phyloP scores from a whole-genome alignment of 768 basidiomycete genomes.

The Calocybe gangraenosa region DNA sequence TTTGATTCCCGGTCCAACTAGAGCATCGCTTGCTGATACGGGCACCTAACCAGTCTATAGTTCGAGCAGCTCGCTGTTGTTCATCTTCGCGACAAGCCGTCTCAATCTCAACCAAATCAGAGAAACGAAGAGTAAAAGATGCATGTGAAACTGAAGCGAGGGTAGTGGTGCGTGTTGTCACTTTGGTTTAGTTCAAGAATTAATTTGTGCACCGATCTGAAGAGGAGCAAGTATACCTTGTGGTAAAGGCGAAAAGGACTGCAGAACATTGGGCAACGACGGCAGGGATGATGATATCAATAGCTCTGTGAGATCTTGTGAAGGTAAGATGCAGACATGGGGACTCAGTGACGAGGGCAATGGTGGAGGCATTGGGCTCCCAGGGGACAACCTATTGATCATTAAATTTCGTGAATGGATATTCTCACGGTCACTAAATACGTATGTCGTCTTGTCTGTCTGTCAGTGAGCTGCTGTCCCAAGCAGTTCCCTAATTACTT shows the following conservation, averaged over 20 bases:
- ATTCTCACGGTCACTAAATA: slow-evolving; percentile 8
- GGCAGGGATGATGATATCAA: slow-evolving; percentile 59
- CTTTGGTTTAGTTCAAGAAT: slow-evolving; percentile 29
- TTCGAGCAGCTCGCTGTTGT: slow-evolving; percentile 70
- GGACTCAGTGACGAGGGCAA: slow-evolving; percentile 77
- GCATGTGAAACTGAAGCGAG: slow-evolving; percentile 66
- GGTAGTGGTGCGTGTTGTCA: slow-evolving; percentile 74
- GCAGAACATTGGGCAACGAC: slow-evolving; percentile 66
- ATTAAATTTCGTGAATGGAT: no score
- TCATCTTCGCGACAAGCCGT: slow-evolving; percentile 74
- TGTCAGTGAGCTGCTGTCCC: neutral
- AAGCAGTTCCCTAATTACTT: slow-evolving; percentile 37
- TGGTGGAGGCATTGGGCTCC: slow-evolving; percentile 36
- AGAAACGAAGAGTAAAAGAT: slow-evolving; percentile 76
- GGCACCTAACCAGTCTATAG: slow-evolving; percentile 83
- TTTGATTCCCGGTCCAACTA: slow-evolving; percentile 70
- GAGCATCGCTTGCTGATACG: slow-evolving; percentile 60
- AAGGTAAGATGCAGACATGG: slow-evolving; percentile 71
- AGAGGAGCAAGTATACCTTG: slow-evolving; percentile 48
- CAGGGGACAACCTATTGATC: slow-evolving; percentile 6
- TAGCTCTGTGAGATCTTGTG: slow-evolving; percentile 63
- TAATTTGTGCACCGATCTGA: neutral
- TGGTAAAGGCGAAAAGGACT: slow-evolving; percentile 81
- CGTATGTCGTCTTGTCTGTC: no score
- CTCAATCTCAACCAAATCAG: slow-evolving; percentile 69